A percentile compares a stretch with the other conserved stretches of the same genome.
Conservation (phyloP, 805 yeast species). For the Torulaspora delbrueckii region DNA sequence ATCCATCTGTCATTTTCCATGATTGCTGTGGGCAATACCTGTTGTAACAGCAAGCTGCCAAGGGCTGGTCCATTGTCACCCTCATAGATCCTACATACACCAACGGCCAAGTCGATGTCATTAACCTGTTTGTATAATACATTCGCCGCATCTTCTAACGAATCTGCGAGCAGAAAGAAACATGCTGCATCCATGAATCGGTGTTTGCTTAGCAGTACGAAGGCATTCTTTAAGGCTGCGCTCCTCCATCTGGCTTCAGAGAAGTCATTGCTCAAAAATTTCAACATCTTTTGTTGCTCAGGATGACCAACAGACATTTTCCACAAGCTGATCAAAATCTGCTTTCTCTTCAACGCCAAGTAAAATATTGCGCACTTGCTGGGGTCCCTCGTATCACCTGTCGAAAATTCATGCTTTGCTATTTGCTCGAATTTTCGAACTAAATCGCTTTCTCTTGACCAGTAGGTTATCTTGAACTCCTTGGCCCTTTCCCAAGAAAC, state of each 20-base stretch:
- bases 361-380: slow-evolving; percentile 67
- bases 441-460: slow-evolving; percentile 53
- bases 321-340: slow-evolving; percentile 78
- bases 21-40: slow-evolving; percentile 54
- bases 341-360: slow-evolving; percentile 72
- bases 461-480: slow-evolving; percentile 62
- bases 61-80: slow-evolving; percentile 55
- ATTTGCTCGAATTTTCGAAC: slow-evolving; percentile 55
- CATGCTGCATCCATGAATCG: slow-evolving; percentile 82
- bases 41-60: slow-evolving; percentile 43
- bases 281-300: slow-evolving; percentile 78
- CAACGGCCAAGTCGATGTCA: slow-evolving; percentile 72
- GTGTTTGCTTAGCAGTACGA: slow-evolving; percentile 83
- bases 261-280: slow-evolving; percentile 74
- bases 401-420: slow-evolving; percentile 67
- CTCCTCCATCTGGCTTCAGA: slow-evolving; percentile 69
- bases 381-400: slow-evolving; percentile 60
- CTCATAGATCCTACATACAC: slow-evolving; percentile 73
- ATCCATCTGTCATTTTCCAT: slow-evolving; percentile 72
- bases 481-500: slow-evolving; percentile 54
- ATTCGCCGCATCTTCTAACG: slow-evolving; percentile 70
- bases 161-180: slow-evolving; percentile 74
- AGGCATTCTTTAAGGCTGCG: slow-evolving; percentile 91
- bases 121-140: slow-evolving; percentile 63
- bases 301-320: slow-evolving; percentile 65